These are phyloP conservation scores for Pueraria montana DNA, from an alignment of 306 rosid genomes.

Conservation along the genomic window DNA sequence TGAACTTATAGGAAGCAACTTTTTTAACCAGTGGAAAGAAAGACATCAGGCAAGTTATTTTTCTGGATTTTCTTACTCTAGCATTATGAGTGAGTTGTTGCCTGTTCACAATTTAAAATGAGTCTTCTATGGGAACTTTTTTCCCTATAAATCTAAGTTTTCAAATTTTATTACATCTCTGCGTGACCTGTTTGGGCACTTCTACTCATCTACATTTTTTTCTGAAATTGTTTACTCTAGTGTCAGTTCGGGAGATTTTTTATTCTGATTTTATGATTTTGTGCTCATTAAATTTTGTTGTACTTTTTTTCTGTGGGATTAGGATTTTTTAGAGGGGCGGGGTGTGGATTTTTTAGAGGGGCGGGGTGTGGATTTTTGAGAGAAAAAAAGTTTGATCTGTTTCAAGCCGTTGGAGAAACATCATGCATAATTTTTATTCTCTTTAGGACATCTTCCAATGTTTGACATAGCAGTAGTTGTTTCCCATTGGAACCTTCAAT, in stretches of 20 bases:
- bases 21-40: conserved; percentile 94
- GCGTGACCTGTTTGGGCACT: conserved; percentile 16
- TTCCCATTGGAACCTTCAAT: conserved; percentile 16
- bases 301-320: not conserved
- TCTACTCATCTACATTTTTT: conserved; percentile 11
- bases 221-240: conserved; percentile 27
- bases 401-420: conserved; percentile 26
- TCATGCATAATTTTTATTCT: not conserved
- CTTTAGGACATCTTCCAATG: not conserved
- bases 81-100: not conserved
- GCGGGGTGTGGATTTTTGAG: not conserved
- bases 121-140: not conserved
- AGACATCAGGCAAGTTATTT: conserved; percentile 78
- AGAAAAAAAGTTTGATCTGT: not conserved
- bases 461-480: not conserved
- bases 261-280: not conserved
- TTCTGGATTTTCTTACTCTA: conserved; percentile 15
- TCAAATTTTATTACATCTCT: conserved; percentile 25
- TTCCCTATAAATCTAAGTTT: not conserved
- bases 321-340: not conserved
- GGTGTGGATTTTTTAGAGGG: not conserved
- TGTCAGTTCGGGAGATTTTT: not conserved
- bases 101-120: conserved; percentile 17
- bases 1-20: conserved; percentile 83
- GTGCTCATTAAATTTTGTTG: conserved; percentile 16